phyloP scores from a whole-genome alignment of 2,329 filamentous ascomycete species.

The Kalaharituber pfeilii region DNA sequence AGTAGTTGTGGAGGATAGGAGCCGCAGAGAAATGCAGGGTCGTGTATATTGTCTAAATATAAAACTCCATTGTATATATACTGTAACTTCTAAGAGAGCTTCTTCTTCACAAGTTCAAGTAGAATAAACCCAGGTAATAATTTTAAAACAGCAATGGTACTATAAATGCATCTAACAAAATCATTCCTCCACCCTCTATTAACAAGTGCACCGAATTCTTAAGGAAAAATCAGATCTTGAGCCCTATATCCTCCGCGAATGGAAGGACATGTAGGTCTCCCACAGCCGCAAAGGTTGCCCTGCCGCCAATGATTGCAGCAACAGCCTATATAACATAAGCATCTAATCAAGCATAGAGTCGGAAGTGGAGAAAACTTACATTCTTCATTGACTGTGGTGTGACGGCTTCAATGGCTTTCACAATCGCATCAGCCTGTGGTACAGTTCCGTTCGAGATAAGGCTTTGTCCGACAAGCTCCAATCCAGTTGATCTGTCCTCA shows the following conservation, averaged over 20 bases:
- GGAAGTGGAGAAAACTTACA: conserved; percentile 33
- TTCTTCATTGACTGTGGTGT: conserved; percentile 69
- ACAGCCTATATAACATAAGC: conserved; percentile 45
- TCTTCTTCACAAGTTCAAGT: neutral
- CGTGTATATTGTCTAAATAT: neutral
- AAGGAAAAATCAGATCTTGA: conserved; percentile 53
- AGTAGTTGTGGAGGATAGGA: no score
- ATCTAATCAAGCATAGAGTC: conserved; percentile 4
- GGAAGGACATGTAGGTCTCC: conserved; percentile 84
- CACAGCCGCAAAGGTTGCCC: conserved; percentile 74
- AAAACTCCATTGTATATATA: neutral
- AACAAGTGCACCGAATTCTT: neutral
- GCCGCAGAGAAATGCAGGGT: neutral
- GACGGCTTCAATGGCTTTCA: conserved; percentile 63
- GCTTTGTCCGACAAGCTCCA: conserved; percentile 70
- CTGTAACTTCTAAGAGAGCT: neutral
- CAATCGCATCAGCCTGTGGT: conserved; percentile 65
- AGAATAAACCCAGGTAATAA: neutral
- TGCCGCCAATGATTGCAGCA: conserved; percentile 71
- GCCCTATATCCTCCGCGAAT: conserved; percentile 82
- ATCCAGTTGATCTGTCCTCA: conserved; percentile 57
- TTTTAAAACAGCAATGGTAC: neutral
- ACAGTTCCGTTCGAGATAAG: conserved; percentile 66
- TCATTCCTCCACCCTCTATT: neutral
- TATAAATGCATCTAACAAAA: conserved; percentile 1